Conservation (phyloP, 1,284 basidiomycete genomes). For the Naganishia sp. region DNA sequence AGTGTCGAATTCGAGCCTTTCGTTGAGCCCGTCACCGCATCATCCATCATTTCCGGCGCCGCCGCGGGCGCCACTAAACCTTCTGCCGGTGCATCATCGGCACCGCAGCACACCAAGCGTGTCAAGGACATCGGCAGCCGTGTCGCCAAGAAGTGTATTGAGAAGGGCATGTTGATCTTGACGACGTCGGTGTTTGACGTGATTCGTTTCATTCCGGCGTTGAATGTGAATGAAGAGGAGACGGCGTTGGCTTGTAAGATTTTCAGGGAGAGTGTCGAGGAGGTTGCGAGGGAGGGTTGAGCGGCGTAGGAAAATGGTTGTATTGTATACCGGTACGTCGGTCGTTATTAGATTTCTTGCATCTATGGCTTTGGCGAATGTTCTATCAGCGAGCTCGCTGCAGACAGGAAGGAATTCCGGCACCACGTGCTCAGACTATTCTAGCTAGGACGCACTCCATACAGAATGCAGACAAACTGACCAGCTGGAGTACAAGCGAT, state of each 20-base stretch:
- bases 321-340: neutral
- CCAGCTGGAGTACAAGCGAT: too few relatives aligned
- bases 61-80: conserved; percentile 32
- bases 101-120: conserved; percentile 25
- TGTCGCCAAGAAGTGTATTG: conserved; percentile 77
- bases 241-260: conserved; percentile 63
- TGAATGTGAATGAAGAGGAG: conserved; percentile 66
- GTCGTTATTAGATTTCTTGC: too few relatives aligned
- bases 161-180: conserved; percentile 73
- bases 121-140: conserved; percentile 66
- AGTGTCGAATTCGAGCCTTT: conserved; percentile 35
- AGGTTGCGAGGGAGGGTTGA: conserved; percentile 62
- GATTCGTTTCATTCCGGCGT: conserved; percentile 67
- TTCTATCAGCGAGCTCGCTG: too few relatives aligned
- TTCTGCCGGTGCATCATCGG: conserved; percentile 24
- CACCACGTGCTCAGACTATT: too few relatives aligned
- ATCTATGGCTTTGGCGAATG: too few relatives aligned
- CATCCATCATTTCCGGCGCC: conserved; percentile 34
- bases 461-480: too few relatives aligned
- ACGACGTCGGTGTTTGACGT: conserved; percentile 55
- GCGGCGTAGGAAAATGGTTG: neutral
- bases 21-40: conserved; percentile 42
- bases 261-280: conserved; percentile 64
- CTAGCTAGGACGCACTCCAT: too few relatives aligned
- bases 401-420: too few relatives aligned